Conservation (phyloP, 768 basidiomycete genomes). For the Porphyrellus cyaneotinctus region DNA sequence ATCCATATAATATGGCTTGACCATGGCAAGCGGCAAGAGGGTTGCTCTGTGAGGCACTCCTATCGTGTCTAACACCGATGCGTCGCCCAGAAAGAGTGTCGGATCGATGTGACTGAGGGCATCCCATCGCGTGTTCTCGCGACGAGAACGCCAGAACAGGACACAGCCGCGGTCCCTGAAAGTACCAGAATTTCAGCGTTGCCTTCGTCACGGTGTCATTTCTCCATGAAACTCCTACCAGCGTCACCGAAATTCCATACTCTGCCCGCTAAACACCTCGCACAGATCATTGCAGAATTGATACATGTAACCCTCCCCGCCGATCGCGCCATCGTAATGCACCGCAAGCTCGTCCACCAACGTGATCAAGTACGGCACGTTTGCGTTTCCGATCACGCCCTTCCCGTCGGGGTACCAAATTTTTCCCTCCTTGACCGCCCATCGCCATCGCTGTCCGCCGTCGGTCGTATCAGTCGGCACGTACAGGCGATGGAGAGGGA, state of each 20-base stretch:
- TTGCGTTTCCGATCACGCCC: constrained; percentile 39
- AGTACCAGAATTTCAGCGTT: too few species aligned
- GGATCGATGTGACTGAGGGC: too few species aligned
- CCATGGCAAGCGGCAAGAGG: too few species aligned
- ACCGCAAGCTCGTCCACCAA: constrained; percentile 39
- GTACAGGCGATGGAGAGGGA: not conserved
- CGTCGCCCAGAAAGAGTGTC: too few species aligned
- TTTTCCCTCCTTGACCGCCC: constrained; percentile 54
- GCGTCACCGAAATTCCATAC: not conserved
- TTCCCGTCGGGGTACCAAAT: constrained; percentile 43
- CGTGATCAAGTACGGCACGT: constrained; percentile 36
- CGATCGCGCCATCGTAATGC: constrained; percentile 22
- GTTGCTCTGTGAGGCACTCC: too few species aligned
- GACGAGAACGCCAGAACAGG: too few species aligned
- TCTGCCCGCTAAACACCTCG: not conserved
- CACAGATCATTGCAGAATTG: constrained; percentile 25
- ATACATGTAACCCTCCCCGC: constrained; percentile 25
- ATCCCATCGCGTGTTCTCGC: too few species aligned
- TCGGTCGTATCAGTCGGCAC: not conserved
- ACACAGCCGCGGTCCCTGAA: too few species aligned
- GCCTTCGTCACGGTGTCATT: too few species aligned
- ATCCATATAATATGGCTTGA: too few species aligned
- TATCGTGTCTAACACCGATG: too few species aligned
- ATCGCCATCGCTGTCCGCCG: constrained; percentile 63
- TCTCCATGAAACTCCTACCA: too few species aligned